Base-by-base conservation (phyloP, 2,329 filamentous ascomycete genomes). In the Escovopsis sp. region DNA sequence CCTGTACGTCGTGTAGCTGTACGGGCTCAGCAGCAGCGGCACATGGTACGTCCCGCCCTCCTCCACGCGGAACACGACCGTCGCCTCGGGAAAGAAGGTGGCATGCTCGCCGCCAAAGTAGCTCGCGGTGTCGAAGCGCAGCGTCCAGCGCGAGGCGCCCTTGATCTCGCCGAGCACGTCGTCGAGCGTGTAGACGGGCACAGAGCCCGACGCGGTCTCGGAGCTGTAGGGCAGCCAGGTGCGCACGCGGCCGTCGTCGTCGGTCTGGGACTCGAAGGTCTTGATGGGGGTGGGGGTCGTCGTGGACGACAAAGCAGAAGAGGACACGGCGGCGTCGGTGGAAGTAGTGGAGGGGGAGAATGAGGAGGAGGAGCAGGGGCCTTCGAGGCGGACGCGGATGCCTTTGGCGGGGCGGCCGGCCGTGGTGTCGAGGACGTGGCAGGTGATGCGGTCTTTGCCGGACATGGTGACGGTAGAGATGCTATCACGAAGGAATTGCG, bases 371-470 rank as follows among this genome's bases (percentile, higher is more conserved):
- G 16, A 25, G 35, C 25, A 19, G 32, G 52, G 56, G 5, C 67
- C 67, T 33, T 74, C 62, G 16, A 86, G 71, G 36, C 69, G 73
- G 38, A 87, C 80, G 43, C 67, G 66, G 48, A 90, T 71, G 42
- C 65, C 63, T 38, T 66, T 57, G 13, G 73, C 83, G 16, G 83
- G 83, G 38, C 68, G 68, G 50, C 83, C 83, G 41, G 70, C 62
- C n/a, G 75, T 71, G 10, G 82, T 88, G 65, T 90, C 81, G 54
- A 90, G 81, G 56, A 87, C 72, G 65, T 90, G 83, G 65, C 82
- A 88, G 55, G 83, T 88, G 50, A 90, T 88, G 51, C 72, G 73
- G 51, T 76, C 72, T 50, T 70, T 74, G 34, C 28, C 30, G 27
- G 39, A 38, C 39, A 41, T 41, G 26, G 23, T 14, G 19, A 14